Evolutionary conservation across 2,329 filamentous ascomycete species (phyloP).

Genomic region (Dryadomyces quercivorus): DNA sequence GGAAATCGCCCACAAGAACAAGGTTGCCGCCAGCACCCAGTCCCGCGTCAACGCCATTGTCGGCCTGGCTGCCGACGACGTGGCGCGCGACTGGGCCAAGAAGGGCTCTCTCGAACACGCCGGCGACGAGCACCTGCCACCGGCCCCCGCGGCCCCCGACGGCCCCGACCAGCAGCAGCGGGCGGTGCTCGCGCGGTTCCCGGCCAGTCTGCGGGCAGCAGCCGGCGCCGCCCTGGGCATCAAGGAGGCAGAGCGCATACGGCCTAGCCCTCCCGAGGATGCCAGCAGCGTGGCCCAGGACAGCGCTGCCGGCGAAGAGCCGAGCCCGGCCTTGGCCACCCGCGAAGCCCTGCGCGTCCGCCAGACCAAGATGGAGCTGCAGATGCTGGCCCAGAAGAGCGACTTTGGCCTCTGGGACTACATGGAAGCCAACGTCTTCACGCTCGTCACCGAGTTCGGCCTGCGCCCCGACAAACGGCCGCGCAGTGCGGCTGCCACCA

Average conservation of each 20-base stretch:
- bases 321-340: conserved; percentile 32
- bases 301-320: background rate
- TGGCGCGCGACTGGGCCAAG: background rate
- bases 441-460: conserved; percentile 37
- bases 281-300: background rate
- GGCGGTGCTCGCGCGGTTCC: conserved; percentile 26
- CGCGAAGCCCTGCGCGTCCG: conserved; percentile 3
- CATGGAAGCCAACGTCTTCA: conserved; percentile 55
- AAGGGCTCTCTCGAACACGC: background rate
- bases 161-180: conserved; percentile 15
- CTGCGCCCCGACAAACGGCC: conserved; percentile 3
- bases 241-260: conserved; percentile 9
- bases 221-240: conserved; percentile 25
- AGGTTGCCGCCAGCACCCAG: background rate
- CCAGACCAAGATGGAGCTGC: conserved; percentile 26
- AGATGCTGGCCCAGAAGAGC: conserved; percentile 42
- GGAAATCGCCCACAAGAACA: conserved; percentile 27
- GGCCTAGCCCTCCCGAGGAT: background rate
- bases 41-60: background rate
- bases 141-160: background rate
- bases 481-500: background rate
- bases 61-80: conserved; percentile 8
- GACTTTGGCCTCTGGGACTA: conserved; percentile 57
- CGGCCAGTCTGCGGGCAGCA: conserved; percentile 25
- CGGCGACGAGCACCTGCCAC: background rate